phyloP scores from a whole-genome alignment of 768 basidiomycete genomes.

The Tulasnella sp. region DNA sequence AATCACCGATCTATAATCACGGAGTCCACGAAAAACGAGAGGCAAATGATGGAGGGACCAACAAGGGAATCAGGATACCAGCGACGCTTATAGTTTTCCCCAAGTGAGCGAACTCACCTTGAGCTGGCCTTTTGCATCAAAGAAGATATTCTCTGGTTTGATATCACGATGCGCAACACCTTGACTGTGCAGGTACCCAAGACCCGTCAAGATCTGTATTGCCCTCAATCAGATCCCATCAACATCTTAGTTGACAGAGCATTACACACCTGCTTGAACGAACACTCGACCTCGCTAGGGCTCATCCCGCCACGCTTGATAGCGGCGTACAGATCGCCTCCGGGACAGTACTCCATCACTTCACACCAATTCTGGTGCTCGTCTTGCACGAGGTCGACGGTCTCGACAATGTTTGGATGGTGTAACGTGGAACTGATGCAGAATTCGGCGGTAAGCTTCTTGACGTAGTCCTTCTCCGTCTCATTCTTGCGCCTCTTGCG shows the following conservation, averaged over 20 bases:
- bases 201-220: constrained; percentile 55
- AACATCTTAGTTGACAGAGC: neutral
- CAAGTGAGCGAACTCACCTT: constrained; percentile 49
- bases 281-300: constrained; percentile 87
- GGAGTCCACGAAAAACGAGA: constrained; percentile 18
- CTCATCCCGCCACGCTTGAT: constrained; percentile 97
- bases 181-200: constrained; percentile 87
- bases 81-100: neutral
- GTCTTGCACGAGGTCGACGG: constrained; percentile 98
- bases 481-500: constrained; percentile 96
- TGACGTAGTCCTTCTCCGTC: constrained; percentile 98
- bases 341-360: constrained; percentile 99
- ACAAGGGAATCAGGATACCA: neutral
- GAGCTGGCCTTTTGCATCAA: constrained; percentile 83
- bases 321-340: constrained; percentile 94
- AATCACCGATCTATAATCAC: constrained; percentile 77
- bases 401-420: constrained; percentile 94
- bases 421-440: constrained; percentile 92
- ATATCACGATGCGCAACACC: constrained; percentile 97
- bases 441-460: constrained; percentile 98
- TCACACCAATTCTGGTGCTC: constrained; percentile 96
- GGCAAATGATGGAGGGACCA: constrained; percentile 9
- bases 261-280: constrained; percentile 69
- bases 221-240: no score
- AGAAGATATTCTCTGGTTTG: constrained; percentile 96